Conservation (phyloP, 2,329 filamentous ascomycete species). For the Fusarium sp. region DNA sequence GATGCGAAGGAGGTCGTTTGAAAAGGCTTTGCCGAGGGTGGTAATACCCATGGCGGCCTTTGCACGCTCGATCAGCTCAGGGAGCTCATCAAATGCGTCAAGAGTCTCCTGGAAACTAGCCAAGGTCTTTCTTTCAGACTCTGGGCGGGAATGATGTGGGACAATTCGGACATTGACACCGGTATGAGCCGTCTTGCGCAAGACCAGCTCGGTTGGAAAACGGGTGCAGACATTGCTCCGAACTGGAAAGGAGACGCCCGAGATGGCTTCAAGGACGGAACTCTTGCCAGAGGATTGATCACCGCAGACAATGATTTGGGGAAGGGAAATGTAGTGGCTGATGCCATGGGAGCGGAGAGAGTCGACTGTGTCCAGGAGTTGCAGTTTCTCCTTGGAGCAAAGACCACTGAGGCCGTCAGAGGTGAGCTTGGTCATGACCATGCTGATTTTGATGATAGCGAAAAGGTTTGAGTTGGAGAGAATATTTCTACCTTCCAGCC, state of each 20-base stretch:
- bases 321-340: conserved; percentile 53
- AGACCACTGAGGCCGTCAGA: conserved; percentile 4
- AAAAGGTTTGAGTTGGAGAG: background rate
- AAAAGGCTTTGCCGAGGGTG: conserved; percentile 53
- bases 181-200: conserved; percentile 53
- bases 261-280: conserved; percentile 73
- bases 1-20: conserved; percentile 61
- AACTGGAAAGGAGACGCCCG: conserved; percentile 69
- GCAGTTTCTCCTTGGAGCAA: conserved; percentile 35
- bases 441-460: background rate
- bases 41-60: conserved; percentile 63
- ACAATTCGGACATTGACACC: conserved; percentile 51
- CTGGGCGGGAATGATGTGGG: conserved; percentile 46
- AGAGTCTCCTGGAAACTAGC: conserved; percentile 41
- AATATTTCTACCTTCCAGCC: background rate
- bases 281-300: conserved; percentile 74
- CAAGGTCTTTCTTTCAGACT: conserved; percentile 39
- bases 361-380: conserved; percentile 52
- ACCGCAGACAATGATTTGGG: conserved; percentile 67
- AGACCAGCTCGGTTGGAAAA: conserved; percentile 71
- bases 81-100: conserved; percentile 28
- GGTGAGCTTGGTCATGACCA: background rate
- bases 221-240: conserved; percentile 71
- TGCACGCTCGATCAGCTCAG: conserved; percentile 54
- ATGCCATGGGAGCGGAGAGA: conserved; percentile 51